Conservation (phyloP, 164 flowering plant genomes). For the Sedum album region DNA sequence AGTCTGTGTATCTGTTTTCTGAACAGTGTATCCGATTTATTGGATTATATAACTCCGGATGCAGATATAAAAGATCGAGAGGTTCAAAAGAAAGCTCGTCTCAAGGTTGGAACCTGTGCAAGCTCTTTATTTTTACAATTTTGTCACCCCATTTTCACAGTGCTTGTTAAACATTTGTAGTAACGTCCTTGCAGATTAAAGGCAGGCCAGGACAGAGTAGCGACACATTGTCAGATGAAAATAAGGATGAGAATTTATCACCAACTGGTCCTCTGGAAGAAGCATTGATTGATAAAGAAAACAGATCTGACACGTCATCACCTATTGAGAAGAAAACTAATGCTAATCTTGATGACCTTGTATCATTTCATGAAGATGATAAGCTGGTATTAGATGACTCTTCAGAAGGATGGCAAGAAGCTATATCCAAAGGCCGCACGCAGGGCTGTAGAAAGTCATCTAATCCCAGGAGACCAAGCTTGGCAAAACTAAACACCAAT, state of each 20-base stretch:
- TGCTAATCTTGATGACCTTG: slow-evolving; percentile 17
- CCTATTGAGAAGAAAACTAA: slow-evolving; percentile 27
- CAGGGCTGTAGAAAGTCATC: slow-evolving; percentile 44
- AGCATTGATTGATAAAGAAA: slow-evolving; percentile 57
- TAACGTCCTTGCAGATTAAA: slow-evolving; percentile 35
- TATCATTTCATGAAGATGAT: slow-evolving; percentile 20
- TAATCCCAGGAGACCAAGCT: slow-evolving; percentile 52
- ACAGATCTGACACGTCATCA: slow-evolving; percentile 39
- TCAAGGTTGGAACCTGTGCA: slow-evolving; percentile 44
- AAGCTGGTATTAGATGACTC: slow-evolving; percentile 32
- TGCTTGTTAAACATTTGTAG: slow-evolving; percentile 6
- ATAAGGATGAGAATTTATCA: slow-evolving; percentile 36
- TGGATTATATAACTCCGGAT: slow-evolving; percentile 85
- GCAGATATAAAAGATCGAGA: slow-evolving; percentile 73
- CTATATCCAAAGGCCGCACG: slow-evolving; percentile 64
- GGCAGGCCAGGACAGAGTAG: slow-evolving; percentile 46
- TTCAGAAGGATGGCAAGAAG: slow-evolving; percentile 90
- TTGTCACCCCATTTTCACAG: not conserved
- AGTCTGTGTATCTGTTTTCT: not conserved
- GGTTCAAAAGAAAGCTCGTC: slow-evolving; percentile 78
- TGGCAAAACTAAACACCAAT: slow-evolving; percentile 63
- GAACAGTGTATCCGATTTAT: slow-evolving; percentile 80
- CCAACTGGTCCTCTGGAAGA: slow-evolving; percentile 29
- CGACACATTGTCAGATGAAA: slow-evolving; percentile 40
- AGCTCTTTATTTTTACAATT: not conserved